Evolutionary conservation across 108 stramenopile species (phyloP).

Genomic region (Mayamaea pseudoterrestris): DNA sequence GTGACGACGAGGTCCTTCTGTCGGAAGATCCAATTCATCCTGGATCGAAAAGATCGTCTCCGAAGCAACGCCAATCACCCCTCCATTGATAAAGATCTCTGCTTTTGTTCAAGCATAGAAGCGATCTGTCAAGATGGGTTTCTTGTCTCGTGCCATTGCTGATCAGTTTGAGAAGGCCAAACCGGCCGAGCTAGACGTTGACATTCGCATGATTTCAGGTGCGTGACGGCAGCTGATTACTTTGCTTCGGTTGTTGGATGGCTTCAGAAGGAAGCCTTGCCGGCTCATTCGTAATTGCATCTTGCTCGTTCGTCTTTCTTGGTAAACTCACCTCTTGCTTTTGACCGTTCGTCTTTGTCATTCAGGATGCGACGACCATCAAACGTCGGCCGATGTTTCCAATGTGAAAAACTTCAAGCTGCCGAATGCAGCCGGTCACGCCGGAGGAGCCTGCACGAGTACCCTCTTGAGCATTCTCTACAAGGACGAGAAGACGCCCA

Average conservation of each 20-base stretch:
- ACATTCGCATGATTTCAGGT: conserved; percentile 60
- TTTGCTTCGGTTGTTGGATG: no score
- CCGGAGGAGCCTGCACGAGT: conserved; percentile 84
- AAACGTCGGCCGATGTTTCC: conserved; percentile 72
- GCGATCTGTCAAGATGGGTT: conserved; percentile 1
- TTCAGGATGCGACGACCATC: conserved; percentile 58
- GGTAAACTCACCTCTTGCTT: conserved; percentile 5
- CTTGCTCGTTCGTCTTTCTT: no score
- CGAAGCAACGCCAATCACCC: no score
- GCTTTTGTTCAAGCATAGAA: no score
- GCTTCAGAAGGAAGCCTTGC: no score
- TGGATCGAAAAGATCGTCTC: no score
- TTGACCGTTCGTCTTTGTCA: conserved; percentile 37
- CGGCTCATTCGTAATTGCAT: no score
- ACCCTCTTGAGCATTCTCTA: conserved; percentile 67
- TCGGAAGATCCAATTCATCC: no score
- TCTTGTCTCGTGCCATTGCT: background rate
- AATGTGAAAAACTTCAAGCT: conserved; percentile 64
- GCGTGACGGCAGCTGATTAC: background rate
- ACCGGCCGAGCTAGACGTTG: background rate
- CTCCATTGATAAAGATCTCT: no score
- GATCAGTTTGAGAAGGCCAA: conserved; percentile 1
- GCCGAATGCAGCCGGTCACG: conserved; percentile 53
- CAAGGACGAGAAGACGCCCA: conserved; percentile 7
- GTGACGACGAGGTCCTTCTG: no score